A percentile compares a stretch with the other conserved stretches of the same genome.
Conservation (phyloP, 2,329 filamentous ascomycete species). For the Lachnellula subtilissima region DNA sequence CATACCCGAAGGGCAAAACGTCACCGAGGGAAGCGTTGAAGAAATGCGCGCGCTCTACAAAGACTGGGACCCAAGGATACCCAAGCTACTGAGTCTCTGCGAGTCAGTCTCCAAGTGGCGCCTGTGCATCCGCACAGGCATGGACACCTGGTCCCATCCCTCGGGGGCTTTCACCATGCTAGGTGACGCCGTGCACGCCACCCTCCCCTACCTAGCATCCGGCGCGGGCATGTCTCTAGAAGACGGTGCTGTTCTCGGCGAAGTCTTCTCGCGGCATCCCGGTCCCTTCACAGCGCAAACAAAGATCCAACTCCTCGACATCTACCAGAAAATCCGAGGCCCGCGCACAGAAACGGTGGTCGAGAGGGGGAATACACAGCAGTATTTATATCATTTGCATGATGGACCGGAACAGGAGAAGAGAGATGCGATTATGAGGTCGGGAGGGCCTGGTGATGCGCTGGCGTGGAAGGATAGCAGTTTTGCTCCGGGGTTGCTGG, state of each 20-base stretch:
- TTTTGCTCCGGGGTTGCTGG: conserved; percentile 35
- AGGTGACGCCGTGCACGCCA: conserved; percentile 61
- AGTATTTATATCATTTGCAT: conserved; percentile 52
- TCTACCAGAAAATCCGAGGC: conserved; percentile 55
- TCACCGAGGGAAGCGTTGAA: conserved; percentile 36
- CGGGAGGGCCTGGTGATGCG: conserved; percentile 36
- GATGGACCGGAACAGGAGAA: conserved; percentile 53
- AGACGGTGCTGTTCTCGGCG: conserved; percentile 52
- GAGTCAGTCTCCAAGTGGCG: conserved; percentile 58
- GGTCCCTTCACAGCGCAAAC: conserved; percentile 23
- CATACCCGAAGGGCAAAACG: conserved; percentile 33
- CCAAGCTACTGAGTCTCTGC: conserved; percentile 53
- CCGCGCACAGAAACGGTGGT: conserved; percentile 57
- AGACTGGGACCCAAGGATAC: conserved; percentile 42
- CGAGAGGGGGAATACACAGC: conserved; percentile 54
- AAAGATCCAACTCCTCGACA: conserved; percentile 33
- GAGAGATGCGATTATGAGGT: conserved; percentile 45
- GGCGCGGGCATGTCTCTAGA: conserved; percentile 57
- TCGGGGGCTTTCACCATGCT: conserved; percentile 54
- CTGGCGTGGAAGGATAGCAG: conserved; percentile 37
- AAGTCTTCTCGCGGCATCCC: conserved; percentile 42
- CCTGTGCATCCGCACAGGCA: conserved; percentile 50
- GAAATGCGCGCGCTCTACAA: conserved; percentile 40
- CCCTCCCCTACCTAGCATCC: conserved; percentile 55
- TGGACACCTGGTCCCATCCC: conserved; percentile 53